These are phyloP conservation scores for Artemisia argyi DNA, from an alignment of 129 eudicot genomes.

Conservation along the genomic window DNA sequence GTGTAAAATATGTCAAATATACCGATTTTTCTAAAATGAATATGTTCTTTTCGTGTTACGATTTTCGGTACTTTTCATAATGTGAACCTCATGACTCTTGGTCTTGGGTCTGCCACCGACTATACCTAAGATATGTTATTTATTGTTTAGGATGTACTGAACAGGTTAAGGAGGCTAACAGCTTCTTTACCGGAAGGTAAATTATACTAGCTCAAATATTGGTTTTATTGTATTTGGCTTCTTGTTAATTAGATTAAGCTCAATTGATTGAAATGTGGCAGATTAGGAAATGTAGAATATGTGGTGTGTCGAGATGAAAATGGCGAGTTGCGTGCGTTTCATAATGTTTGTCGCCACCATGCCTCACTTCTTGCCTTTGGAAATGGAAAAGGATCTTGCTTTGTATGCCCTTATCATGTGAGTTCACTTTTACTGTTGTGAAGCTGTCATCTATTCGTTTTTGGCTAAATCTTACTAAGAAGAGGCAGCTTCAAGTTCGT, in stretches of 20 bases:
- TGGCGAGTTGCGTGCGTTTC: slow-evolving; percentile 76
- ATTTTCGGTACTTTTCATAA: too few relatives aligned
- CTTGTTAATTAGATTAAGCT: slow-evolving; percentile 12
- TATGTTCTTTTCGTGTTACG: too few relatives aligned
- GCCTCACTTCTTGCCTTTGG: slow-evolving; percentile 86
- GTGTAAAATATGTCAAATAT: too few relatives aligned
- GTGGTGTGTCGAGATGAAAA: slow-evolving; percentile 77
- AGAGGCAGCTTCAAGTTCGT: too few relatives aligned
- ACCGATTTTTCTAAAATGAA: too few relatives aligned
- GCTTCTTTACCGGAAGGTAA: slow-evolving; percentile 93
- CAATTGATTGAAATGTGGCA: slow-evolving; percentile 32
- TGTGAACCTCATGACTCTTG: too few relatives aligned
- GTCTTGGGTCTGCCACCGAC: too few relatives aligned
- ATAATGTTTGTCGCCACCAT: slow-evolving; percentile 98
- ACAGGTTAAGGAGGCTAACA: slow-evolving; percentile 64
- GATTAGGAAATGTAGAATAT: slow-evolving; percentile 83
- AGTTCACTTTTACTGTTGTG: slow-evolving; percentile 30
- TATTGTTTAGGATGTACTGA: slow-evolving; percentile 61
- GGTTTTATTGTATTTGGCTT: not conserved
- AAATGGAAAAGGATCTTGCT: slow-evolving; percentile 76
- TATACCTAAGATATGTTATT: not conserved
- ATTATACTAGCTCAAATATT: not conserved
- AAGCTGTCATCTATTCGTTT: not conserved
- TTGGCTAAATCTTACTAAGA: too few relatives aligned
- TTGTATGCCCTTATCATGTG: slow-evolving; percentile 99